These are phyloP conservation scores for Alternaria ethzedia DNA, from an alignment of 2,329 filamentous ascomycete species.

Conservation along the genomic window DNA sequence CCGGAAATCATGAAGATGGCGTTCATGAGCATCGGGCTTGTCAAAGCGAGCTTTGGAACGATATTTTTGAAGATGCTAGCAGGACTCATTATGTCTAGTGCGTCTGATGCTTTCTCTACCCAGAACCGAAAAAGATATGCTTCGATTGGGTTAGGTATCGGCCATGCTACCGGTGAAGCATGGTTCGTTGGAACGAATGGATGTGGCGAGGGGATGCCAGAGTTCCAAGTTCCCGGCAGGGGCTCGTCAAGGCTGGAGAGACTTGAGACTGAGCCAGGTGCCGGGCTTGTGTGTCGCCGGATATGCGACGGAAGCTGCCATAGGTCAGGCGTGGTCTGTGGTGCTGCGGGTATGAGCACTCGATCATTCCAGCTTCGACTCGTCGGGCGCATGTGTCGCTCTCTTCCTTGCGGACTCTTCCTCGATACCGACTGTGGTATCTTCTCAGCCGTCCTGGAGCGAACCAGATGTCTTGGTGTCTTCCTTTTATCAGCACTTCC, in stretches of 20 bases:
- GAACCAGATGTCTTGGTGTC: conserved; percentile 2
- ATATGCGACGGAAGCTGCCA: conserved; percentile 2
- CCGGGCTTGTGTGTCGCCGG: conserved; percentile 9
- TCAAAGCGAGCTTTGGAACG: conserved; percentile 27
- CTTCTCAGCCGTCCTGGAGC: not conserved
- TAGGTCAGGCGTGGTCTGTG: not conserved
- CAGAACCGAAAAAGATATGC: conserved; percentile 24
- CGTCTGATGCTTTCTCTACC: conserved; percentile 15
- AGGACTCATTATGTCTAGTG: conserved; percentile 23
- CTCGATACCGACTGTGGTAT: not conserved
- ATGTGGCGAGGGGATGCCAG: conserved; percentile 1
- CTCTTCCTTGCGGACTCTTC: not conserved
- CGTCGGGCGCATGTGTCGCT: not conserved
- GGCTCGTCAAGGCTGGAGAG: conserved; percentile 18
- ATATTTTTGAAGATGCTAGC: conserved; percentile 14
- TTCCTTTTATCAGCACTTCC: not conserved
- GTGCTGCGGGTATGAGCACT: not conserved
- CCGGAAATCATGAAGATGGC: conserved; percentile 50
- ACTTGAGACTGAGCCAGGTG: conserved; percentile 12
- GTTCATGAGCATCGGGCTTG: conserved; percentile 50
- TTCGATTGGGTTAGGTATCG: conserved; percentile 16
- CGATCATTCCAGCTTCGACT: not conserved
- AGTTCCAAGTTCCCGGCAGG: not conserved
- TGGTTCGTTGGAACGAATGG: not conserved
- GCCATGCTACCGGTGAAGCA: conserved; percentile 1